Conservation (phyloP, 2,329 filamentous ascomycete genomes). For the Cadophora gregata region DNA sequence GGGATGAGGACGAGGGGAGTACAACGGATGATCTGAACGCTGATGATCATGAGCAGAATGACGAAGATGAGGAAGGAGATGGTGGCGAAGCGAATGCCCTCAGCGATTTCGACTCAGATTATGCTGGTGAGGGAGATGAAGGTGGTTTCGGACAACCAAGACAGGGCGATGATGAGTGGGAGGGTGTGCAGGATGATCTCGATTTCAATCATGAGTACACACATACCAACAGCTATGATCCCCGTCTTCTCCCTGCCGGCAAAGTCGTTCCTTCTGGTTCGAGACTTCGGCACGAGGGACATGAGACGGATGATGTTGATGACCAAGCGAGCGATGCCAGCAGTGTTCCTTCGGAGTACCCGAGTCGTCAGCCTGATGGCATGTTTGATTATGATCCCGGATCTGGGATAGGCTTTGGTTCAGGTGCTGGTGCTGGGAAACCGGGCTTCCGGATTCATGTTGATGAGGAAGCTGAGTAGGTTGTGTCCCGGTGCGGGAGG, state of each 20-base stretch:
- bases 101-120: slow-evolving; percentile 34
- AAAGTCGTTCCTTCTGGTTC: not conserved
- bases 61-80: slow-evolving; percentile 35
- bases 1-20: too few species aligned
- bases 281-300: slow-evolving; percentile 24
- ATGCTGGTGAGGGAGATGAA: slow-evolving; percentile 14
- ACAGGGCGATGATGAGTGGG: slow-evolving; percentile 39
- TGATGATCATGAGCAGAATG: slow-evolving; percentile 27
- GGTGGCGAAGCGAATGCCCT: slow-evolving; percentile 35
- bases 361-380: slow-evolving; percentile 49
- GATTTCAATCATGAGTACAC: not conserved
- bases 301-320: slow-evolving; percentile 38
- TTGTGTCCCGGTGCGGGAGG: not conserved
- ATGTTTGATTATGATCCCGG: not conserved
- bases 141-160: slow-evolving; percentile 9
- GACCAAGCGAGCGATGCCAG: slow-evolving; percentile 48
- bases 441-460: slow-evolving; percentile 40
- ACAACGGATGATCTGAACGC: slow-evolving; percentile 21
- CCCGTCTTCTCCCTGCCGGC: not conserved
- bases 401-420: not conserved
- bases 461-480: slow-evolving; percentile 36
- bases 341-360: slow-evolving; percentile 62
- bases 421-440: not conserved
- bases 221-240: not conserved
- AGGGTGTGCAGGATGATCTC: slow-evolving; percentile 41